Evolutionary conservation across 1,139 yeast genomes (phyloP), one percentile per base, ranked within the genome.

Genomic region (Geotrichum bryndzae): DNA sequence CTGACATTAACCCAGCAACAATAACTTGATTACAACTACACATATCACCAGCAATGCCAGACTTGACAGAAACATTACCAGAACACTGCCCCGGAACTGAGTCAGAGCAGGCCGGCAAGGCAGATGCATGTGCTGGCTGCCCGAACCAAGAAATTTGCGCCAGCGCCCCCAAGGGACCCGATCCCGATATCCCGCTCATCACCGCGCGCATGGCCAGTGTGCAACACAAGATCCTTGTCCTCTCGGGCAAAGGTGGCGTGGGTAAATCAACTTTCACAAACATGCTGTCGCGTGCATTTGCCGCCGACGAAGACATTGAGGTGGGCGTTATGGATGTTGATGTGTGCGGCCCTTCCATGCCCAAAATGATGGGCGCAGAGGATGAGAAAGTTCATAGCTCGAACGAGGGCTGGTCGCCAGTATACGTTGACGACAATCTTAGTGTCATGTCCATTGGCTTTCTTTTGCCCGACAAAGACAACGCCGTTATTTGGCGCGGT

Each of bases 61-160:
- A 41, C 22, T 4, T 41, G 18, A 15, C 66, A 54, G 73, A 72
- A 8, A 73, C 75, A 2, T 73, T 88, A 69, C 97, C 97, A 1
- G 97, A 91, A 70, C 98, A 94, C 75, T 94, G 99, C 78, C 99
- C 99, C 0, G 99, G 99, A 0, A 96, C 98, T 0, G 97, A 92
- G 72, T 88, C 96, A 1, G 97, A 90, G 67, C 77, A 78, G 61
- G 99, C 99, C 1, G 99, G 99, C 8, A 84, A 87, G 70, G 94
- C 90, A 1, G 96, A 90, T 71, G 96, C 98, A 15, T 95, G 99
- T 73, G 81, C 79, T 18, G 97, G 97, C 18, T 95, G 99, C 77
- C 96, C 98, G 22, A 94, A 95, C 74, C 92, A 94, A 75, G 84
- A 82, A 59, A 88, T 92, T 3, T 95, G 99, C 76, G 86, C 92